A percentile compares a stretch with the other conserved stretches of the same genome.
These are phyloP conservation scores for Ammopiptanthus mongolicus DNA, from an alignment of 306 rosid genomes.

Conservation along the genomic window DNA sequence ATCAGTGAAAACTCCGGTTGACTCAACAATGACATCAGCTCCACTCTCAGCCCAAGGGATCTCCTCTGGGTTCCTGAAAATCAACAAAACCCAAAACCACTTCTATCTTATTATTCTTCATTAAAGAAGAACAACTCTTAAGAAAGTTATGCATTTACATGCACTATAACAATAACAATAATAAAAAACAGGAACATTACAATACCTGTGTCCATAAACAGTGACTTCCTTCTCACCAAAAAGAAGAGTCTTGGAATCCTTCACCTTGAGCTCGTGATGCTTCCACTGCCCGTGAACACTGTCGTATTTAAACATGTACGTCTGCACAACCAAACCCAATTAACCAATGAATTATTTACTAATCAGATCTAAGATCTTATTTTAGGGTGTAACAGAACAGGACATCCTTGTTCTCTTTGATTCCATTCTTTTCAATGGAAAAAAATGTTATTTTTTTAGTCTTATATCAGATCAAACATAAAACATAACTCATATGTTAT, in stretches of 20 bases:
- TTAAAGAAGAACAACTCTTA: not conserved
- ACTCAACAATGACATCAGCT: constrained; percentile 53
- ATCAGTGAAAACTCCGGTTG: constrained; percentile 58
- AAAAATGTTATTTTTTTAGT: too few relatives aligned
- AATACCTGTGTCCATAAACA: constrained; percentile 57
- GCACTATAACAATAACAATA: not conserved
- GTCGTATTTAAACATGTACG: constrained; percentile 81
- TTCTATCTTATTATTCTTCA: too few relatives aligned
- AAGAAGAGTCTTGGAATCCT: constrained; percentile 61
- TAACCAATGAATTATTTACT: not conserved
- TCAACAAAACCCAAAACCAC: not conserved
- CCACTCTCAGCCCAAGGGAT: constrained; percentile 58
- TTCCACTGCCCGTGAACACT: constrained; percentile 81
- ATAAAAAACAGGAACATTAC: not conserved
- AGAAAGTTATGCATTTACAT: not conserved
- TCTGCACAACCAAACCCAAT: constrained; percentile 20
- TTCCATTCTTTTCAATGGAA: too few relatives aligned
- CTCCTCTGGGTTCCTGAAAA: constrained; percentile 53
- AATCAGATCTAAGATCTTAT: not conserved
- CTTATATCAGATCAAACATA: too few relatives aligned
- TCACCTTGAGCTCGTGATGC: constrained; percentile 45
- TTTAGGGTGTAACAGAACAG: not conserved
- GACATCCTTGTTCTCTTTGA: not conserved
- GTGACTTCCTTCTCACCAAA: constrained; percentile 53
- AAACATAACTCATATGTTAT: too few relatives aligned